phyloP scores from a whole-genome alignment of 1,284 basidiomycete genomes.

The Pseudozyma thailandica region DNA sequence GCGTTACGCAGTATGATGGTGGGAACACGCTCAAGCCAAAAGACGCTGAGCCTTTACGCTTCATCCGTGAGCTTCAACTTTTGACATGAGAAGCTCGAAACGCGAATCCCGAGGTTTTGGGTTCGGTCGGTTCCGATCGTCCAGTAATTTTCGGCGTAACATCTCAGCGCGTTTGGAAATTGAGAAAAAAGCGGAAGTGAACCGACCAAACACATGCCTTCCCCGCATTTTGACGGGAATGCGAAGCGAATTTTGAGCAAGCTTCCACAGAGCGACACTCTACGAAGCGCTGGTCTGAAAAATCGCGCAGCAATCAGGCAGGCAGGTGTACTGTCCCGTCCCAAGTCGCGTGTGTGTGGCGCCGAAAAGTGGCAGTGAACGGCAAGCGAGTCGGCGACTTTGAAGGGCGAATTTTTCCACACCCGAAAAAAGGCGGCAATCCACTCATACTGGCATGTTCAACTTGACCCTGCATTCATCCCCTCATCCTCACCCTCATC shows the following conservation, averaged over 20 bases:
- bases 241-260: background rate
- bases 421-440: background rate
- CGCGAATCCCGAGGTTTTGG: conserved; percentile 6
- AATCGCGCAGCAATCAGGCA: background rate
- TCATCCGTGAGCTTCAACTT: background rate
- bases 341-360: conserved; percentile 23
- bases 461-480: conserved; percentile 1
- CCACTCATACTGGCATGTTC: conserved; percentile 3
- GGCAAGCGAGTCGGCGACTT: conserved; percentile 14
- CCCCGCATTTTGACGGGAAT: conserved; percentile 34
- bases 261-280: conserved; percentile 3
- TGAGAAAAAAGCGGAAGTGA: background rate
- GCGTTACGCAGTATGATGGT: conserved; percentile 9
- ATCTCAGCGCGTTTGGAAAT: background rate
- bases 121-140: conserved; percentile 6
- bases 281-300: background rate
- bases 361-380: background rate
- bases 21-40: background rate
- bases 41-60: background rate
- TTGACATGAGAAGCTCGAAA: background rate
- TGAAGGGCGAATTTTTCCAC: conserved; percentile 14
- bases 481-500: background rate
- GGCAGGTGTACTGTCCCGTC: background rate
- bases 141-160: background rate
- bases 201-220: conserved; percentile 4